Conservation (phyloP, 2,329 filamentous ascomycete genomes). For the Achaetomium macrosporum region DNA sequence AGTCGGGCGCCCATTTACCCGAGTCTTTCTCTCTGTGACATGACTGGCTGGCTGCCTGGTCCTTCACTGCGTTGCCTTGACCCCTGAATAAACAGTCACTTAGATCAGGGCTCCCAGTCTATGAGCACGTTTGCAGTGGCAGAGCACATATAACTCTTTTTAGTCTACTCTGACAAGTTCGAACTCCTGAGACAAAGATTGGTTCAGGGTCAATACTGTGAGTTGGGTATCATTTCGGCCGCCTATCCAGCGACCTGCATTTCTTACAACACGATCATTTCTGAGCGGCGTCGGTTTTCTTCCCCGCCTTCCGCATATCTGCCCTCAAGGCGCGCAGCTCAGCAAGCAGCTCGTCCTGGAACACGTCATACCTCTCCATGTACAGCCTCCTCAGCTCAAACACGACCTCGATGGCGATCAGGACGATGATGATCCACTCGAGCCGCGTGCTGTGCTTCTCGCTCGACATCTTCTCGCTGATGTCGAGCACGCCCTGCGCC, state of each 20-base stretch:
- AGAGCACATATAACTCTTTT: no score
- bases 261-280: no score
- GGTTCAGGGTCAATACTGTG: slow-evolving; percentile 1
- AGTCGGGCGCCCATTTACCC: no score
- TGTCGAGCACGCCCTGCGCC: slow-evolving; percentile 81
- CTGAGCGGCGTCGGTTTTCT: not conserved
- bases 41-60: no score
- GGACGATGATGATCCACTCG: slow-evolving; percentile 91
- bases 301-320: slow-evolving; percentile 2
- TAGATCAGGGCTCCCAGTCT: no score
- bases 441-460: slow-evolving; percentile 84
- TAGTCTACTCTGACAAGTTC: no score
- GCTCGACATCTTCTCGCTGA: slow-evolving; percentile 82
- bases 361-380: slow-evolving; percentile 41
- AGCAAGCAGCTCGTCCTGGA: slow-evolving; percentile 17
- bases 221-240: slow-evolving; percentile 21
- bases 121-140: no score
- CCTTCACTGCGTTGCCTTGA: no score
- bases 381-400: slow-evolving; percentile 76
- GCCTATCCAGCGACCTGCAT: not conserved
- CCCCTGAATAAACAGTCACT: no score
- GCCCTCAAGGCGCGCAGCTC: slow-evolving; percentile 20
- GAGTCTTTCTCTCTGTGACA: no score
- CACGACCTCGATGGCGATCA: slow-evolving; percentile 87
- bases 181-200: no score